A percentile compares a stretch with the other conserved stretches of the same genome.
Evolutionary conservation across 805 yeast genomes (phyloP).

Genomic region (Candida quercuum): DNA sequence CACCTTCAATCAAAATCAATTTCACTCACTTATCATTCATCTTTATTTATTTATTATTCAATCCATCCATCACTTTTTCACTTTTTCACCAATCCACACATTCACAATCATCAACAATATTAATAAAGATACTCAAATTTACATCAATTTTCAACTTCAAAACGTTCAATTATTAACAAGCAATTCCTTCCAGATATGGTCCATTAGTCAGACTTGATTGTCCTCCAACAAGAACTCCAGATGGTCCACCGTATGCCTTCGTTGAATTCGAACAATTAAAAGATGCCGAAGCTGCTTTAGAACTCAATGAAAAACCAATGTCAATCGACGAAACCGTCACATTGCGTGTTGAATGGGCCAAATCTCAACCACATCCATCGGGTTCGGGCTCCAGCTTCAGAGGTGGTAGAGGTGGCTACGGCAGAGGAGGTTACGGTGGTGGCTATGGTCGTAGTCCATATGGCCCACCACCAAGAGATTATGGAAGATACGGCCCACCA

Average conservation of each 20-base stretch:
- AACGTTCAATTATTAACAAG: conserved; percentile 2
- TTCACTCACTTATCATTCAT: background rate
- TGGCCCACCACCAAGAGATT: conserved; percentile 13
- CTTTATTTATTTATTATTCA: background rate
- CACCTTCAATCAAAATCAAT: background rate
- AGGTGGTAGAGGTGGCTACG: conserved; percentile 14
- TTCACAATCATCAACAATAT: background rate
- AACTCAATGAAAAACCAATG: conserved; percentile 38
- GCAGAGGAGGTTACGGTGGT: conserved; percentile 9
- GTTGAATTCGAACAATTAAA: conserved; percentile 50
- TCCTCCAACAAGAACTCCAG: conserved; percentile 57
- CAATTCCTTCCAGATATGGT: conserved; percentile 38
- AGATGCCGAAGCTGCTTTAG: conserved; percentile 51
- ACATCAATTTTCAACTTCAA: conserved; percentile 2
- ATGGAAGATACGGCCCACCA: conserved; percentile 10
- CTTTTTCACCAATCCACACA: background rate
- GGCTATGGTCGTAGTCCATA: conserved; percentile 13
- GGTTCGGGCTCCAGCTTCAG: conserved; percentile 27
- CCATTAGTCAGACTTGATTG: conserved; percentile 53
- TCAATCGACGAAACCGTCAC: conserved; percentile 35
- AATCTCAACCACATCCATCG: conserved; percentile 43
- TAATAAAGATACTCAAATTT: background rate
- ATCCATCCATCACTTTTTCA: background rate
- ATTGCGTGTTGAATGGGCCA: conserved; percentile 49
- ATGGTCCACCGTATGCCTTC: conserved; percentile 57